A percentile compares a stretch with the other conserved stretches of the same genome.
These are phyloP conservation scores for Scheffersomyces coipomensis DNA, from an alignment of 805 yeast species.

Conservation along the genomic window DNA sequence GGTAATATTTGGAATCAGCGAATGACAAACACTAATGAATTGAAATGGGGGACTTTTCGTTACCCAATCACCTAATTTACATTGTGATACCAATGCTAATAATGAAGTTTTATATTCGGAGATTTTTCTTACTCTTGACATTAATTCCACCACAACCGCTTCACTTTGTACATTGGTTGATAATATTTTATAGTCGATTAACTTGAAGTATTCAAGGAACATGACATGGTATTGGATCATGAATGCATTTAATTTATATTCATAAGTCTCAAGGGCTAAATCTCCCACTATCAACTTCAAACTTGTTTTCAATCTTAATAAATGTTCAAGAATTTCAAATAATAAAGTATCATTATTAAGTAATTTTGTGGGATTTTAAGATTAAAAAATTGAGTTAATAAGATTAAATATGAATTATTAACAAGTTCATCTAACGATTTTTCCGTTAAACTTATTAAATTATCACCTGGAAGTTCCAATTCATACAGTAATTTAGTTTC, in stretches of 20 bases:
- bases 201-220: conserved; percentile 56
- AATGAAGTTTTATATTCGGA: conserved; percentile 61
- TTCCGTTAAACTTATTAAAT: neutral
- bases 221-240: conserved; percentile 27
- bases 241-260: conserved; percentile 12
- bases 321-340: conserved; percentile 47
- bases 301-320: conserved; percentile 23
- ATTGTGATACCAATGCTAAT: conserved; percentile 44
- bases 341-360: conserved; percentile 23
- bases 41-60: conserved; percentile 55
- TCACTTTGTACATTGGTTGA: conserved; percentile 61
- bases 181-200: conserved; percentile 50
- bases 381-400: neutral
- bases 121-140: conserved; percentile 64
- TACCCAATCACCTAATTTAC: conserved; percentile 68
- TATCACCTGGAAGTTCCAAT: conserved; percentile 5
- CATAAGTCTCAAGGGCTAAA: neutral
- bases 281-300: too few species aligned
- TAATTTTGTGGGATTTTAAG: neutral
- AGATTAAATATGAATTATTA: neutral
- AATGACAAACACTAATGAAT: conserved; percentile 44
- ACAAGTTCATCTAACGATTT: conserved; percentile 1
- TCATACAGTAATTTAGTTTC: conserved; percentile 49
- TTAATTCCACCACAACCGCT: conserved; percentile 68
- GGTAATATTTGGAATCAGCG: conserved; percentile 41